Conservation (phyloP, 2,329 filamentous ascomycete genomes). For the Fusarium circinatum region DNA sequence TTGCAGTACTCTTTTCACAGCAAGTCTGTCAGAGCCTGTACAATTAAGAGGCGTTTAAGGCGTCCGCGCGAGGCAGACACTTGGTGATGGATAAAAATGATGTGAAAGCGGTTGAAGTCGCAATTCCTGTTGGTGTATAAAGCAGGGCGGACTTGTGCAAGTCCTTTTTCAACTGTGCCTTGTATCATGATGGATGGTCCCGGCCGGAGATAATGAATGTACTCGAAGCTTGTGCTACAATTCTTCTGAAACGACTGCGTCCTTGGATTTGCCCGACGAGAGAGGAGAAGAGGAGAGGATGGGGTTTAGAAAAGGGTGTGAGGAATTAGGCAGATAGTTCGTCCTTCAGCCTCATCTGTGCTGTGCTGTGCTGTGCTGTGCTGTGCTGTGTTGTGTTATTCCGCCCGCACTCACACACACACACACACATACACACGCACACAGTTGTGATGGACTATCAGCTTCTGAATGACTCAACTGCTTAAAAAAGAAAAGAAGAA, state of each 20-base stretch:
- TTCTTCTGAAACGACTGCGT: conserved; percentile 8
- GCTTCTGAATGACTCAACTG: background rate
- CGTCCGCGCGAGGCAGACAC: conserved; percentile 22
- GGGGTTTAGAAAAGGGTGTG: conserved; percentile 3
- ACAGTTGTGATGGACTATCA: background rate
- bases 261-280: conserved; percentile 12
- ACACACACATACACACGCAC: background rate
- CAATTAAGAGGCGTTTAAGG: conserved; percentile 7
- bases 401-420: background rate
- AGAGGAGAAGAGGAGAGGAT: conserved; percentile 14
- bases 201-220: background rate
- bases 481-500: background rate
- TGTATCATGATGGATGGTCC: background rate
- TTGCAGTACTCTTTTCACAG: background rate
- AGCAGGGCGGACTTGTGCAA: conserved; percentile 33
- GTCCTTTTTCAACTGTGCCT: background rate
- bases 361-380: background rate
- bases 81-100: background rate
- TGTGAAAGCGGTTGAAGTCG: background rate
- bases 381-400: background rate
- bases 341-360: conserved; percentile 25
- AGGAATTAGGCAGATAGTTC: conserved; percentile 15
- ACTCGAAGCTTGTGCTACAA: background rate
- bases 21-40: conserved; percentile 24
- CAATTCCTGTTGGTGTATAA: background rate